A percentile compares a stretch with the other conserved stretches of the same genome.
These are phyloP conservation scores for Talaromyces nanjingensis DNA, from an alignment of 495 filamentous ascomycete species.

Conservation along the genomic window DNA sequence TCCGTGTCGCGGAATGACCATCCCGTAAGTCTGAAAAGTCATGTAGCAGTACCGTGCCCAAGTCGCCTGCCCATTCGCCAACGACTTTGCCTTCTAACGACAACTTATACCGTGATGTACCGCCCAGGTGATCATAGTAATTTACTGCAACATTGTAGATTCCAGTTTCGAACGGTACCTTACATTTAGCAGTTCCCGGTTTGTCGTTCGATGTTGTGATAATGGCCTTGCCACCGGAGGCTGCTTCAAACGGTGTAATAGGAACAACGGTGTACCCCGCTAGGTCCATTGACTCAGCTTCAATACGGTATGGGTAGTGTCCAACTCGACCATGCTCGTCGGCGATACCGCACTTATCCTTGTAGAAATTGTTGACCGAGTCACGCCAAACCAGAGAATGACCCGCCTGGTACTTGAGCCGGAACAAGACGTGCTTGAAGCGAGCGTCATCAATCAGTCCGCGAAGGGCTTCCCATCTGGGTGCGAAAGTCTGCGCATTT, in stretches of 20 bases:
- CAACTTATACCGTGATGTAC: constrained; percentile 45
- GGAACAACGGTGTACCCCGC: constrained; percentile 42
- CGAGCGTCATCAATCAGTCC: constrained; percentile 55
- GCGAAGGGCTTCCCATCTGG: constrained; percentile 45
- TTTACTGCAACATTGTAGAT: constrained; percentile 58
- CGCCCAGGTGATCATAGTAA: constrained; percentile 57
- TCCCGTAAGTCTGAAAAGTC: constrained; percentile 50
- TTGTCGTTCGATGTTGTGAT: constrained; percentile 43
- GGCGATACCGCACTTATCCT: constrained; percentile 50
- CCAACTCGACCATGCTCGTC: constrained; percentile 48
- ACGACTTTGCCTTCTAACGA: constrained; percentile 44
- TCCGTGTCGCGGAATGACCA: constrained; percentile 55
- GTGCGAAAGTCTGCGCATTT: constrained; percentile 50
- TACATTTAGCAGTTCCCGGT: constrained; percentile 40
- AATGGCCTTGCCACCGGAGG: constrained; percentile 41
- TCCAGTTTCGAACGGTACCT: constrained; percentile 40
- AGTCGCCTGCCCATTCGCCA: constrained; percentile 51
- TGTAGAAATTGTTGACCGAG: constrained; percentile 53
- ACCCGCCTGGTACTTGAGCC: constrained; percentile 57
- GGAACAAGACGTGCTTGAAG: constrained; percentile 50
- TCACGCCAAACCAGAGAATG: constrained; percentile 67
- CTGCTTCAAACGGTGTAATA: constrained; percentile 49
- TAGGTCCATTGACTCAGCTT: constrained; percentile 56
- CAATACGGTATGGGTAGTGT: constrained; percentile 54
- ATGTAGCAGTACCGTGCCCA: constrained; percentile 49